Evolutionary conservation across 257 asterid genomes (phyloP).

Genomic region (Solanum ossicruentum): DNA sequence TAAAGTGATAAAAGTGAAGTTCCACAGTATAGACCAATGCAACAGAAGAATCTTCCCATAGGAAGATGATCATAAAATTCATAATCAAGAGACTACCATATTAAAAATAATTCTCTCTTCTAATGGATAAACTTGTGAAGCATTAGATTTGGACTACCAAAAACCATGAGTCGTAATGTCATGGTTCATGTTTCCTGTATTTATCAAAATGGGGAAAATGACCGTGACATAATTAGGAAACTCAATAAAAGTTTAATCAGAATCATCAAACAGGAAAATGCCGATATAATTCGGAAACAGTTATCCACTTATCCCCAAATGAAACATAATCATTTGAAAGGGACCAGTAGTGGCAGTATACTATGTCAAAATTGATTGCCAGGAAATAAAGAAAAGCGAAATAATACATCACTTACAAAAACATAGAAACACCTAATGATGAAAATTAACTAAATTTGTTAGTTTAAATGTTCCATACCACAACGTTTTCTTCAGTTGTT

Average conservation of each 20-base stretch:
- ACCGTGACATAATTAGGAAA: background rate
- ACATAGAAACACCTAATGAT: background rate
- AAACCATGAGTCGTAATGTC: background rate
- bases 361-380: slow-evolving; percentile 13
- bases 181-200: background rate
- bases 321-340: background rate
- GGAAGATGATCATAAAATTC: background rate
- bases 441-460: background rate
- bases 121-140: background rate
- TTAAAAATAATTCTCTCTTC: background rate
- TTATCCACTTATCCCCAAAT: background rate
- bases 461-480: slow-evolving; percentile 36
- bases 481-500: slow-evolving; percentile 61
- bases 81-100: background rate
- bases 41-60: background rate
- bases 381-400: background rate
- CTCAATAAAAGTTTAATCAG: background rate
- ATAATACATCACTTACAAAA: background rate
- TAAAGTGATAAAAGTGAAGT: background rate
- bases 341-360: background rate
- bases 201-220: background rate
- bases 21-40: background rate
- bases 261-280: background rate
- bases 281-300: background rate
- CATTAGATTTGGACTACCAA: background rate